These are phyloP conservation scores for Termitomyces sp. DNA, from an alignment of 768 basidiomycete species.

Conservation along the genomic window DNA sequence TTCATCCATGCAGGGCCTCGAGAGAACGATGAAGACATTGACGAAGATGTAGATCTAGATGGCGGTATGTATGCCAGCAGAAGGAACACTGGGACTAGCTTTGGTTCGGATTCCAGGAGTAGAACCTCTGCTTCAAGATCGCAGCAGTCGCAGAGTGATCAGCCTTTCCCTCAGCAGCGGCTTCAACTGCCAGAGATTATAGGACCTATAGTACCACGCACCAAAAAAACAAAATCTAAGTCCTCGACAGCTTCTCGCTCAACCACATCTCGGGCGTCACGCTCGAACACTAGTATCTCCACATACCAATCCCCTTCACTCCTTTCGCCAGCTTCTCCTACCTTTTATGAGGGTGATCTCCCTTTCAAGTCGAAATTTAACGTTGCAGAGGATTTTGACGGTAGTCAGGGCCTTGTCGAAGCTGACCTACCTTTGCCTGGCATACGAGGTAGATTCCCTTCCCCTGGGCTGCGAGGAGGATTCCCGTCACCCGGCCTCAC, in stretches of 20 bases:
- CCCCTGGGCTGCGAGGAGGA: slow-evolving; percentile 5
- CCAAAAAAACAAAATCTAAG: slow-evolving; percentile 21
- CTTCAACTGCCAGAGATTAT: neutral
- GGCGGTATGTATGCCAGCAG: slow-evolving; percentile 46
- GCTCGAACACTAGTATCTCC: slow-evolving; percentile 25
- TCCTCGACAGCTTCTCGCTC: slow-evolving; percentile 27
- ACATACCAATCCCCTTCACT: slow-evolving; percentile 42
- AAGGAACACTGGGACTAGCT: slow-evolving; percentile 20
- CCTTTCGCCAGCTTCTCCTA: slow-evolving; percentile 33
- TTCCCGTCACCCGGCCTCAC: slow-evolving; percentile 5
- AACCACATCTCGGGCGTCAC: slow-evolving; percentile 16
- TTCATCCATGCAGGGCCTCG: slow-evolving; percentile 5
- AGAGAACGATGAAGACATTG: slow-evolving; percentile 30
- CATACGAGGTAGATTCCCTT: slow-evolving; percentile 3
- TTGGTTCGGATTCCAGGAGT: slow-evolving; percentile 57
- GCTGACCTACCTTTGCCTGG: slow-evolving; percentile 10
- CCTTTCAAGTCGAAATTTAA: slow-evolving; percentile 1
- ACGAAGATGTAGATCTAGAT: slow-evolving; percentile 54
- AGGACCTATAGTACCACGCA: neutral
- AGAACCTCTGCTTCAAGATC: slow-evolving; percentile 47
- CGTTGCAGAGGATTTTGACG: slow-evolving; percentile 12
- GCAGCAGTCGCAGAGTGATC: slow-evolving; percentile 10
- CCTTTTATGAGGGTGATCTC: slow-evolving; percentile 17
- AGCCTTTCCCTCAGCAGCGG: neutral
- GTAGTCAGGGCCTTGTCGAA: slow-evolving; percentile 11